Percentiles rank a stretch among this genome's conserved stretches.
These are phyloP conservation scores for Pseudocercospora fuligena DNA, from an alignment of 2,329 filamentous ascomycete genomes.

Conservation along the genomic window DNA sequence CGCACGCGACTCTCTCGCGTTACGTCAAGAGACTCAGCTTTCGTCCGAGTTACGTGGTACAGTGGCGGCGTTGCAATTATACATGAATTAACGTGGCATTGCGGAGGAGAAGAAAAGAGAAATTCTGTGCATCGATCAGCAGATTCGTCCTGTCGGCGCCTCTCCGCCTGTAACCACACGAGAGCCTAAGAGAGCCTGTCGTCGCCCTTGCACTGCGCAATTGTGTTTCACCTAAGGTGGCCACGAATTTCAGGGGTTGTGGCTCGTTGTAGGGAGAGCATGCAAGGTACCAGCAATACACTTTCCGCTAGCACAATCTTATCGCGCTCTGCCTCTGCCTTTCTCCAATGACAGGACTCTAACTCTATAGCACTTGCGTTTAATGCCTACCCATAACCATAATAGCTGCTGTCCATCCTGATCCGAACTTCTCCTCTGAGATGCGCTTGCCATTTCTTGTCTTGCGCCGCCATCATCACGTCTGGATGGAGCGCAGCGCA, in stretches of 20 bases:
- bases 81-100: constrained; percentile 1
- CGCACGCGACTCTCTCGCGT: constrained; percentile 5
- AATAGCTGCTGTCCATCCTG: background rate
- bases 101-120: background rate
- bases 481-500: background rate
- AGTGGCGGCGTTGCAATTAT: constrained; percentile 6
- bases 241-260: constrained; percentile 5
- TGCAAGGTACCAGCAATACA: background rate
- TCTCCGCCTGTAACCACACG: constrained; percentile 3
- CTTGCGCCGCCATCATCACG: background rate
- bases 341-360: background rate
- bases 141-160: background rate
- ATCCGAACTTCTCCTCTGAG: constrained; percentile 4
- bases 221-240: constrained; percentile 1
- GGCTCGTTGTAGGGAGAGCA: background rate
- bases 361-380: background rate
- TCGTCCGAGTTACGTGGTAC: background rate
- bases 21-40: background rate
- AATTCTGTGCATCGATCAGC: background rate
- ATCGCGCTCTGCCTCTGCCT: background rate
- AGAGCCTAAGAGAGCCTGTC: background rate
- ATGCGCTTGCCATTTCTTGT: background rate
- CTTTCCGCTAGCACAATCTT: background rate
- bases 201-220: background rate
- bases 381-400: background rate